Conservation (phyloP, 805 yeast species). For the Lipomyces spencermartinsiae region DNA sequence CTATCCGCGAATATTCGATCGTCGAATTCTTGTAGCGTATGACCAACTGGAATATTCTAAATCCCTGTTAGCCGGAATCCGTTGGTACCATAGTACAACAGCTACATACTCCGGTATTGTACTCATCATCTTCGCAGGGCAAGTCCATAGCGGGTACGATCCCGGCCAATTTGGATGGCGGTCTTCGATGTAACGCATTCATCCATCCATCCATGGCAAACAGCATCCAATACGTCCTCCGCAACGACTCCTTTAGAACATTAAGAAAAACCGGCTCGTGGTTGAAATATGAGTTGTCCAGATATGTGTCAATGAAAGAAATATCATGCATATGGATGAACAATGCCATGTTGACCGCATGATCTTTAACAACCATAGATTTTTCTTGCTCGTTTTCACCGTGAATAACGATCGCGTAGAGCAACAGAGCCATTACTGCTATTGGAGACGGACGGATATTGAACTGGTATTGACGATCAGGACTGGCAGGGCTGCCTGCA, state of each 20-base stretch:
- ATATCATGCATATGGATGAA: slow-evolving; percentile 18
- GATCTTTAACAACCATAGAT: slow-evolving; percentile 13
- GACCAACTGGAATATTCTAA: slow-evolving; percentile 18
- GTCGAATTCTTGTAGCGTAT: slow-evolving; percentile 18
- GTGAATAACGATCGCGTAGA: slow-evolving; percentile 25
- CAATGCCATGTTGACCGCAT: slow-evolving; percentile 25
- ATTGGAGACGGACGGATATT: slow-evolving; percentile 20
- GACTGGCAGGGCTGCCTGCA: neutral
- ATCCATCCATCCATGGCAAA: slow-evolving; percentile 24
- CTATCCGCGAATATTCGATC: slow-evolving; percentile 14
- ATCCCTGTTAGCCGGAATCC: neutral
- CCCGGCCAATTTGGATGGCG: neutral
- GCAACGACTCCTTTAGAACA: slow-evolving; percentile 21
- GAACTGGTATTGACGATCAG: neutral
- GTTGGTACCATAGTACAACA: neutral
- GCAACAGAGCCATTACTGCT: slow-evolving; percentile 26
- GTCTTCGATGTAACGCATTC: slow-evolving; percentile 12
- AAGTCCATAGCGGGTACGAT: slow-evolving; percentile 3
- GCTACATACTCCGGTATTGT: slow-evolving; percentile 22
- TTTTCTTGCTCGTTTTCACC: slow-evolving; percentile 21
- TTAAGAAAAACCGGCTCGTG: slow-evolving; percentile 4
- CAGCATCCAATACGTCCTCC: slow-evolving; percentile 31
- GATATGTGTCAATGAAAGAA: slow-evolving; percentile 5
- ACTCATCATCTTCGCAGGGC: slow-evolving; percentile 28
- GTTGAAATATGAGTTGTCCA: neutral